Evolutionary conservation across 129 eudicot genomes (phyloP).

Genomic region (Apium graveolens): DNA sequence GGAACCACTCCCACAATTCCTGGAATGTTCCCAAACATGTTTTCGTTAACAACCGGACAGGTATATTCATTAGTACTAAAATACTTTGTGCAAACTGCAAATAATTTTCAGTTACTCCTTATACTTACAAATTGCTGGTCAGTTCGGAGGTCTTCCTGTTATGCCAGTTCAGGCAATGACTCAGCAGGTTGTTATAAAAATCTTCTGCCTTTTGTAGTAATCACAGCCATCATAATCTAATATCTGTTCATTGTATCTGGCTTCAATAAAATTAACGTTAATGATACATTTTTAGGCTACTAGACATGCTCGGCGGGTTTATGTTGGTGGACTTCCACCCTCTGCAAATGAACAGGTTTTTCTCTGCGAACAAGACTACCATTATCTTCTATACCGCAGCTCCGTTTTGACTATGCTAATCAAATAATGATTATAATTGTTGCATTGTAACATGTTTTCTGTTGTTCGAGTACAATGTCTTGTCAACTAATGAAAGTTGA

Average conservation of each 20-base stretch:
- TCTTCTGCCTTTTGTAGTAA: not conserved
- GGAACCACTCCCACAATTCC: constrained; percentile 60
- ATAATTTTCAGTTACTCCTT: not conserved
- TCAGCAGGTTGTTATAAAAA: constrained; percentile 66
- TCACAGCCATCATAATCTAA: not conserved
- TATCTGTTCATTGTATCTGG: constrained; percentile 2
- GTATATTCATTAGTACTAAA: constrained; percentile 23
- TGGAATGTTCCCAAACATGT: constrained; percentile 82
- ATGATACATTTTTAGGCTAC: constrained; percentile 60
- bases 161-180: constrained; percentile 99
- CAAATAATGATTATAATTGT: not conserved
- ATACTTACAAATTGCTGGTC: constrained; percentile 20
- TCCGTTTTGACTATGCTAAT: not conserved
- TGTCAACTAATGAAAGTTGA: not conserved
- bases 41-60: constrained; percentile 69
- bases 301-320: constrained; percentile 96
- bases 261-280: not conserved
- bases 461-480: not conserved
- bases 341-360: constrained; percentile 91
- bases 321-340: constrained; percentile 96
- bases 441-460: not conserved
- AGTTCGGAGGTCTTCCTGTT: constrained; percentile 80
- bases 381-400: not conserved
- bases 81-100: constrained; percentile 9
- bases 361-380: not conserved